Evolutionary conservation across 176 grass and related monocot genomes (phyloP), one percentile per base, ranked within the genome.

Genomic region (Poa annua): DNA sequence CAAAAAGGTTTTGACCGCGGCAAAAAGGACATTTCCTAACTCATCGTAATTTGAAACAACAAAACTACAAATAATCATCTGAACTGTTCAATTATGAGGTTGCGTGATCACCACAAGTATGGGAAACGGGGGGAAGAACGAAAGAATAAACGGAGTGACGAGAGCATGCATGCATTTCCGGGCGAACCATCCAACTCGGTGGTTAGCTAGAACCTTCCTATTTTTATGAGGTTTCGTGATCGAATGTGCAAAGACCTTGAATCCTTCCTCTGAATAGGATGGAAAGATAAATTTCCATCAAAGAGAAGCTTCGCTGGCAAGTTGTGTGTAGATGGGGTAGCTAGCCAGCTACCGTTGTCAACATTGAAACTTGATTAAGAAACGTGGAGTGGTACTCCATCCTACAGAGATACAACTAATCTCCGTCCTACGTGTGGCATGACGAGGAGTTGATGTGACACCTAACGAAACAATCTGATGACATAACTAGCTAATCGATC

Each of bases 181-280:
- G 64, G 21, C 80, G 41, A 64, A 13, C 80, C 42, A 53, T 63
- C 53, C 24, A 48, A 32, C 21, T 1, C 45, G 33, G 75, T 84
- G 25, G 66, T 73, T 45, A 33, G 61, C 2, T 26, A 25, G 50
- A 74, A 78, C 54, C 49, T 60, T 11, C 29, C 29, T 42, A 7
- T 59, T 51, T 50, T 16, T 16, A 24, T 14, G 76, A 80, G 82
- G 60, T 88, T 76, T 33, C 87, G 69, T 85, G 76, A 75, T 67
- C 76, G 57, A 11, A 21, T 25, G 36, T 1, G 0, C 59, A 21
- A 39, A 8, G 76, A 75, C 59, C 51, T 80, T 56, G 75, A 59
- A 88, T 59, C 4, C 45, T 74, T 80, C 26, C 72, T 8, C 19
- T 13, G 75, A 69, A 70, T 7, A 42, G 32, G 73, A 71, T 10